Evolutionary conservation across 768 basidiomycete species (phyloP).

Genomic region (Pisolithus tinctorius): DNA sequence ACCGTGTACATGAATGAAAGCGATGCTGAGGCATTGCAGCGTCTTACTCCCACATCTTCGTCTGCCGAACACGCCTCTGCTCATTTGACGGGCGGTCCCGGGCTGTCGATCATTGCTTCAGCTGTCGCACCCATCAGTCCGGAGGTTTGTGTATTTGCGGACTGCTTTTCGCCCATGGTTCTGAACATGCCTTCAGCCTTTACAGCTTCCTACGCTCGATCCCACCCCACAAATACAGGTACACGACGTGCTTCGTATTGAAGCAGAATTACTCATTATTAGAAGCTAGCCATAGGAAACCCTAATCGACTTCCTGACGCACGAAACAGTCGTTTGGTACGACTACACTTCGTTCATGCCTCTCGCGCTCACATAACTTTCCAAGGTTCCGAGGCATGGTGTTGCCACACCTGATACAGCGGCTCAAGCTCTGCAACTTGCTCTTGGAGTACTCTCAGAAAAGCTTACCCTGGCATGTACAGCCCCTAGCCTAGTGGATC

Average conservation of each 20-base stretch:
- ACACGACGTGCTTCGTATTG: conserved; percentile 3
- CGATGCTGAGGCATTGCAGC: conserved; percentile 45
- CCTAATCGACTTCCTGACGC: conserved; percentile 11
- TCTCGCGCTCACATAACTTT: conserved; percentile 12
- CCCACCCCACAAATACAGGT: conserved; percentile 24
- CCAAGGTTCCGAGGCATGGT: conserved; percentile 8
- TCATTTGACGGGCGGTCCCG: neutral
- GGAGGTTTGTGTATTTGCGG: conserved; percentile 6
- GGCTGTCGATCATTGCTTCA: conserved; percentile 8
- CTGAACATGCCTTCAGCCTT: conserved; percentile 8
- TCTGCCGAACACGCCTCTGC: conserved; percentile 1
- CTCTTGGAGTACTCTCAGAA: conserved; percentile 45
- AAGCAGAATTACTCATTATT: conserved; percentile 3
- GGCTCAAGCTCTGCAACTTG: conserved; percentile 43
- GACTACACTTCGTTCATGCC: neutral
- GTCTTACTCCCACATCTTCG: conserved; percentile 29
- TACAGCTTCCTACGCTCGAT: conserved; percentile 29
- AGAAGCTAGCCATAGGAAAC: conserved; percentile 18
- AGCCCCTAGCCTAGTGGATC: conserved; percentile 35
- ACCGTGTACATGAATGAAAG: conserved; percentile 50
- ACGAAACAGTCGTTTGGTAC: conserved; percentile 13
- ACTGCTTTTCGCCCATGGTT: neutral
- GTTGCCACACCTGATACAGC: conserved; percentile 22
- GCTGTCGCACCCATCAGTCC: conserved; percentile 16
- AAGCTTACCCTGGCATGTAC: conserved; percentile 42